Evolutionary conservation across 2,329 filamentous ascomycete genomes (phyloP), one percentile per base, ranked within the genome.

Genomic region (Claviceps monticola): DNA sequence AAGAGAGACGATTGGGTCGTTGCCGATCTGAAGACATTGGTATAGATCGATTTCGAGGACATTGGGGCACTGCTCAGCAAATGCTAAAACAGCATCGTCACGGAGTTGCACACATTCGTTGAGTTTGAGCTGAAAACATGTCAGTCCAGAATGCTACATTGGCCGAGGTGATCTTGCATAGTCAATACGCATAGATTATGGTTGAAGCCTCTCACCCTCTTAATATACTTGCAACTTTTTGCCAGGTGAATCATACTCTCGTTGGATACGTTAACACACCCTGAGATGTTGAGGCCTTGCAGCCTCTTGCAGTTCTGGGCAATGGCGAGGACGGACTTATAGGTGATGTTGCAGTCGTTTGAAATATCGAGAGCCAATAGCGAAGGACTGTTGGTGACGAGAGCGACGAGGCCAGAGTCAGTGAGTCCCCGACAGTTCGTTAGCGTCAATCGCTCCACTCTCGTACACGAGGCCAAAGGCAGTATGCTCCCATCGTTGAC

Each of bases 21-120:
- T 93, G 56, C 86, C 86, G 57, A 98, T 82, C 46, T 82, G 76
- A 51, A 74, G 76, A 71, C 93, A 95, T 59, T 88, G 85, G 59
- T 95, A 87, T 14, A 98, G 78, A 64, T 98, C 93, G 55, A 98
- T 95, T 67, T 98, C 93, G 56, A 98, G 82, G 36, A 98, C 89
- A 58, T 95, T 91, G 13, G 83, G 87, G 65, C 91, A 96, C 67
- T 94, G 80, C 46, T 83, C 75, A 5, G 93, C 91, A 64, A 98
- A 94, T 3, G 89, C 86, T 53, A 87, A 73, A 56, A 97, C 83
- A 6, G 89, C 84, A 48, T 77, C 75, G 64, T 97, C 88, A 41
- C 85, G 88, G 37, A 96, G 73, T 67, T 95, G 86, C n/a, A 71
- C 68, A 64, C 93, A 95, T 53, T 90, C 86, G 67, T 97, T 98